These are phyloP conservation scores for Pythium scleroteichum DNA, from an alignment of 352 stramenopile species.

Conservation along the genomic window DNA sequence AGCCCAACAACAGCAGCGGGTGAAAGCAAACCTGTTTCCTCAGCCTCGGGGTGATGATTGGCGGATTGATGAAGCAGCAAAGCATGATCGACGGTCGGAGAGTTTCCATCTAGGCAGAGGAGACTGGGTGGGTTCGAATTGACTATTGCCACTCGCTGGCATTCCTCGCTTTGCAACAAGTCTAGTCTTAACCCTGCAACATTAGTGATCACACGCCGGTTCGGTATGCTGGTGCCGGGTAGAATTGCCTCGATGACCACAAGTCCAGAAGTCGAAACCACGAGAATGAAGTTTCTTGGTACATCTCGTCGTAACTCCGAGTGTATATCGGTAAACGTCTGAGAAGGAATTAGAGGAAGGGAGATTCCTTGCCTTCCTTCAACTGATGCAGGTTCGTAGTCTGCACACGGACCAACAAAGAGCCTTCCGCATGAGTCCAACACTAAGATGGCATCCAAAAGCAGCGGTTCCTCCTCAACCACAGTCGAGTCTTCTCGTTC, in stretches of 20 bases:
- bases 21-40: background rate
- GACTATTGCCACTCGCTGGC: slow-evolving; percentile 15
- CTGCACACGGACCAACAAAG: background rate
- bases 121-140: slow-evolving; percentile 17
- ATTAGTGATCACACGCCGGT: slow-evolving; percentile 12
- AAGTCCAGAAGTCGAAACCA: slow-evolving; percentile 18
- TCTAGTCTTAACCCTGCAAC: slow-evolving; percentile 1
- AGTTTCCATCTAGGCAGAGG: slow-evolving; percentile 12
- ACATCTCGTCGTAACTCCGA: background rate
- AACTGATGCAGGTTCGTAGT: no score
- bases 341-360: slow-evolving; percentile 15
- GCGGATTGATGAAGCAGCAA: slow-evolving; percentile 8
- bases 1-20: background rate
- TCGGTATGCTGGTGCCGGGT: background rate
- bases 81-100: slow-evolving; percentile 2
- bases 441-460: slow-evolving; percentile 3
- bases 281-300: slow-evolving; percentile 11
- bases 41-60: background rate
- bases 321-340: slow-evolving; percentile 18
- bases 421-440: slow-evolving; percentile 19
- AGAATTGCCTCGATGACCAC: slow-evolving; percentile 23
- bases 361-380: background rate
- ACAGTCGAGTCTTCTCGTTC: background rate
- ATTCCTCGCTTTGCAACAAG: slow-evolving; percentile 3
- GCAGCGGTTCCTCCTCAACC: background rate